Evolutionary conservation across 2,329 filamentous ascomycete species (phyloP), one percentile per base, ranked within the genome.

Genomic region (Colletotrichum sp.): DNA sequence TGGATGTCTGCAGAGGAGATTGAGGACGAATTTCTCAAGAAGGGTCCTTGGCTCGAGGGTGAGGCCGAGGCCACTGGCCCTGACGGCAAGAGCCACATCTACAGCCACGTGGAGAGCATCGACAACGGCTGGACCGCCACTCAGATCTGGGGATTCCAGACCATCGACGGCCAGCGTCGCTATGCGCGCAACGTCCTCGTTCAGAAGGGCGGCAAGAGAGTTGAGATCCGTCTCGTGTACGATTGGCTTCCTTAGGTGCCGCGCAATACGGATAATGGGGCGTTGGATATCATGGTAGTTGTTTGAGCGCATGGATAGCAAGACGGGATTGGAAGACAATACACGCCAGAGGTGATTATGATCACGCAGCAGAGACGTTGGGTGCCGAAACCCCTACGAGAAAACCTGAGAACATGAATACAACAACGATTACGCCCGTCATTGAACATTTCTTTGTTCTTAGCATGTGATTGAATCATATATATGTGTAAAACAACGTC

Each of bases 101-200:
- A 93, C 79, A 95, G 92, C 79, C 86, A 89, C 57, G 90, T 95
- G 65, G 85, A 88, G 83, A 91, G 86, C 81, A 74, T 86, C 59
- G 88, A 88, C 75, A 85, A 82, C 36, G 90, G 88, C 12, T 93
- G 91, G 91, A 86, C 85, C 26, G 91, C 90, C 8, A 84, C 82
- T 15, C 91, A 92, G 88, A 83, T 90, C 77, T 93, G 91, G 91
- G 91, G 91, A 2, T 93, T 93, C 82, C 87, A 92, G 87, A 78
- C 80, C 30, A 81, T 92, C 10, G 83, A 89, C 9, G 90, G 89
- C 15, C 85, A 88, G 86, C 83, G 91, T 77, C 84, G 88, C 78
- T 88, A 93, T 79, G 86, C 85, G 67, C 84, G 91, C 69, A 89
- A 91, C 78, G 83, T 92, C 9, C 83, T 92, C 2, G 85, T 91